Conservation (phyloP, 2,329 filamentous ascomycete species). For the Pseudogymnoascus sp. region DNA sequence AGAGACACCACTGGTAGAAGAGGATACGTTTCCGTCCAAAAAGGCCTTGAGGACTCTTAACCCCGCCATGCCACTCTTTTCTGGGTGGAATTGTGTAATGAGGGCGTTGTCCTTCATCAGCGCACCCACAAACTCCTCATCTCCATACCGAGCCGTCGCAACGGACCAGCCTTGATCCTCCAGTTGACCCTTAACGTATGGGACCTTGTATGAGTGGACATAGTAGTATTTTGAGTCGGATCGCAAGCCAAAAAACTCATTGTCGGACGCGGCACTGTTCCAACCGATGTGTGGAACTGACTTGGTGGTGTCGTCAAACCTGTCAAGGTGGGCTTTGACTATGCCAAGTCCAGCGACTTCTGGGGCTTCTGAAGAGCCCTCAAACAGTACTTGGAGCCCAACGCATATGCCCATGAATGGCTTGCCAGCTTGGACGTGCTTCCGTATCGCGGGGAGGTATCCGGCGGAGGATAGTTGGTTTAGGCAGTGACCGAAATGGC, state of each 20-base stretch:
- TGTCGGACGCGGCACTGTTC: constrained; percentile 68
- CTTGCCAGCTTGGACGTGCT: constrained; percentile 83
- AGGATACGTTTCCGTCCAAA: constrained; percentile 51
- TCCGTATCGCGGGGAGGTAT: constrained; percentile 72
- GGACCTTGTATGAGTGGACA: constrained; percentile 86
- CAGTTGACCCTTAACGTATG: constrained; percentile 64
- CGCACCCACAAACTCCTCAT: constrained; percentile 85
- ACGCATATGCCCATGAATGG: constrained; percentile 98
- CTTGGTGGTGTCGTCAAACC: constrained; percentile 71
- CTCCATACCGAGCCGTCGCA: constrained; percentile 81
- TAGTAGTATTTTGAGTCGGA: constrained; percentile 96
- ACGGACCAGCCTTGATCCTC: constrained; percentile 82
- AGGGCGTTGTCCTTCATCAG: constrained; percentile 79
- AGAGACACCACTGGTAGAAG: constrained; percentile 18
- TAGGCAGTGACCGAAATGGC: constrained; percentile 95
- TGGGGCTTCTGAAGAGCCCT: constrained; percentile 73
- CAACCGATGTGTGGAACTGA: constrained; percentile 98
- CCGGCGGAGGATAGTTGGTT: constrained; percentile 73
- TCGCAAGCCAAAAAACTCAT: constrained; percentile 68
- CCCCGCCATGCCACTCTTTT: constrained; percentile 90
- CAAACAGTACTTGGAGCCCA: constrained; percentile 82
- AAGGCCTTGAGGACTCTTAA: constrained; percentile 79
- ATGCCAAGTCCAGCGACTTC: constrained; percentile 65
- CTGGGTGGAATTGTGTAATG: constrained; percentile 93
- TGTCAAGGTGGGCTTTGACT: constrained; percentile 61